Evolutionary conservation across 768 basidiomycete species (phyloP), one percentile per base, ranked within the genome.

Genomic region (Mycena capillaripes): DNA sequence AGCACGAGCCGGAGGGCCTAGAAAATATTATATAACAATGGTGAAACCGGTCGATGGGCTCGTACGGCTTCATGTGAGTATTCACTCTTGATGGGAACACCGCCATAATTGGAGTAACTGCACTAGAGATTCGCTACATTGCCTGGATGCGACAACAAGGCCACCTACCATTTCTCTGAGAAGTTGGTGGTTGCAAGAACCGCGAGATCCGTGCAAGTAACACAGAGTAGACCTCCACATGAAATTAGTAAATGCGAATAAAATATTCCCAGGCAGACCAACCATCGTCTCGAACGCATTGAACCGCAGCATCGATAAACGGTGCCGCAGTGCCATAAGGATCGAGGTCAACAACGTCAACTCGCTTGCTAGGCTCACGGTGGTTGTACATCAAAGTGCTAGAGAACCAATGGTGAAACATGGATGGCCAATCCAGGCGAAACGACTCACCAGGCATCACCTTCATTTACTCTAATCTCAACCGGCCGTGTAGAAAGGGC

Each of bases 251-350:
- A 57, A 40, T 36, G 30, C 11, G 17, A 38, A 44, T 38, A 16
- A 30, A 50, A 62, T 48, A 32, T 65, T 25, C 23, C 52, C n/a
- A 46, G 10, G 50, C 36, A n/a, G 19, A 79, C 87, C 75, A 70
- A 93, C 97, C 97, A 80, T 95, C 97, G 75, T 97, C 97, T 36
- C 90, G 89, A 11, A 98, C 86, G 68, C 90, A 91, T 77, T 98
- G 97, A 19, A 99, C 92, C 0, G 97, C 97, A 25, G 93, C 93
- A 76, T 99, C 98, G 30, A 99, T 93, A 80, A 99, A 99, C 3
- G 97, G 98, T 5, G 96, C 93, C 0, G 98, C 98, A 11, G 96
- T 97, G 0, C 98, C 98, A 77, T 99, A 99, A 0, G 98, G 98
- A 80, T 99, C 98, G 30, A 99, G 88, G 80, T 99, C 98, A n/a